Evolutionary conservation across 179 eudicot species (phyloP), one percentile per base, ranked within the genome.

Genomic region (Silene vulgaris): DNA sequence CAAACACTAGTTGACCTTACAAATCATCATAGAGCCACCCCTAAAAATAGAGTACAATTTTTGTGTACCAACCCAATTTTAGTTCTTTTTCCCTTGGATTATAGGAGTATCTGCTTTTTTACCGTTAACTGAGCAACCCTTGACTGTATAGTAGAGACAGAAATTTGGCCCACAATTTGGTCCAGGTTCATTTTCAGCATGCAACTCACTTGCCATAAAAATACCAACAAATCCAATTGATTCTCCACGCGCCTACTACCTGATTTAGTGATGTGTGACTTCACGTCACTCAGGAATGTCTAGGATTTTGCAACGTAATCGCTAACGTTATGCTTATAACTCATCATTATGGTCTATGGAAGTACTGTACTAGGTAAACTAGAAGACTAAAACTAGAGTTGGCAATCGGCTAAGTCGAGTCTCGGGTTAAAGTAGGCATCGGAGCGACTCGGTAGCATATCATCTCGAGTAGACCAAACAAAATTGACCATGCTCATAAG

Each of bases 11-110:
- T 48, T 81, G 81, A 81, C 84, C 84, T 81, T 77, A 81, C 73
- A 70, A 43, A 32, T 74, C 69, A 77, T 28, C 78, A 14, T 52
- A 81, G 78, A 74, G 84, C 75, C 84, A 78, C 60, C 70, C 28
- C 37, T 2, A 40, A 66, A 4, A 16, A 30, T 35, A 35, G 7
- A 35, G 40, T 19, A 67, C 30, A 8, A 5, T 3, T 21, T 30
- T 32, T 40, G 12, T 52, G 17, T 8, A 52, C 59, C 57, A 52
- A 12, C 59, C 59, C 59, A 52, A 52, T 40, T 40, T 40, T 7
- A 40, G 48, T 8, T 40, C 45, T 37, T 37, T 37, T 37, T 37
- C 9, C 45, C 45, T 7, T 37, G 0, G 6, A 3, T 5, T 37
- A 7, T 37, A 37, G 45, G 45, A 7, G 9, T 37, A 37, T 37